Evolutionary conservation across 345 rosid genomes (phyloP), one percentile per base, ranked within the genome.

Genomic region (Camelina neglecta): DNA sequence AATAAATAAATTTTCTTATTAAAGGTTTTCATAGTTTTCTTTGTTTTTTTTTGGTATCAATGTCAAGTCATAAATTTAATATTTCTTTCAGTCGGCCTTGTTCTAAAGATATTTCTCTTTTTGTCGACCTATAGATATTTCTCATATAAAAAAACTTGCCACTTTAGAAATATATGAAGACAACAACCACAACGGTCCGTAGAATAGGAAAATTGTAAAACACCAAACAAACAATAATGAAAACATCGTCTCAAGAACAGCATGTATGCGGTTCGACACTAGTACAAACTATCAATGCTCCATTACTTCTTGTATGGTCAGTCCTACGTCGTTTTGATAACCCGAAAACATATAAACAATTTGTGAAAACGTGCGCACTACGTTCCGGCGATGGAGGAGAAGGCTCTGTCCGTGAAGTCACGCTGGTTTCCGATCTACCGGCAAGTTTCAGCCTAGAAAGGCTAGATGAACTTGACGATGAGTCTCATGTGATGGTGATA

Each of bases 271-370:
- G 83, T 72, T 87, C 92, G 3, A 60, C 65, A 48, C 56, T 82
- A 12, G 76, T 75, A 41, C 89, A 87, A 80, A 74, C 76, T 57
- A 83, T 90, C 58, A 63, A 83, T 35, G 92, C 93, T 6, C 92
- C 91, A 0, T 73, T 86, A 49, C 54, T 82, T 50, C 54, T 83
- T 11, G 90, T 88, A 7, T 90, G 97, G 96, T 88, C 93, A 39
- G 73, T 85, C 9, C 72, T 90, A 39, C 89, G 88, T 7, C 83
- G 88, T 7, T 90, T 92, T 54, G 85, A 74, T 21, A 67, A 81
- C 72, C 93, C 93, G 0, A 86, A 87, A 67, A 83, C 75, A 16
- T 88, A 90, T 79, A 88, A 92, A 57, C 83, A 66, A 56, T 85
- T 92, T 67, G 71, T 90, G 11, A 86, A 78, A 81, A 83, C 84